Evolutionary conservation across 169 alveolate species (phyloP).

Genomic region (Plasmodium vinckei): DNA sequence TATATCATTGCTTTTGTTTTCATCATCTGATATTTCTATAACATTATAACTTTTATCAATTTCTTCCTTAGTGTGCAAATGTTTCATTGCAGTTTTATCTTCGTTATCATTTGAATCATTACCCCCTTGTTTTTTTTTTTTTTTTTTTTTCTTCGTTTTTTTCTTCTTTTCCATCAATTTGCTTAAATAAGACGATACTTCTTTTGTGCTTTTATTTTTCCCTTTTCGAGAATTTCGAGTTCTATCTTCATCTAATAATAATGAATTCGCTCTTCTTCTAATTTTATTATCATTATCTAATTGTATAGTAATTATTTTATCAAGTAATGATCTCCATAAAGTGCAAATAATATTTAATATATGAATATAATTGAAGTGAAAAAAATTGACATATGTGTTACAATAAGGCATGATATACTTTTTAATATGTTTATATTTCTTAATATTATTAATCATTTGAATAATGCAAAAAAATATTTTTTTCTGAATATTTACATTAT

Average conservation of each 20-base stretch:
- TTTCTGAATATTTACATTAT: constrained; percentile 72
- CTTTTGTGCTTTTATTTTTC: neutral
- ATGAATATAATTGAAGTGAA: constrained; percentile 70
- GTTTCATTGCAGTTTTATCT: neutral
- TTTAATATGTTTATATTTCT: constrained; percentile 61
- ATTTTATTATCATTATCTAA: constrained; percentile 53
- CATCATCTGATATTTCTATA: constrained; percentile 73
- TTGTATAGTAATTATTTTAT: constrained; percentile 56
- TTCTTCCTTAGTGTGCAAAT: neutral
- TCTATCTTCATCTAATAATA: neutral
- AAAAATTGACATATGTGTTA: constrained; percentile 51
- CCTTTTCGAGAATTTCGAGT: neutral
- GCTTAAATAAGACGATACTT: constrained; percentile 30
- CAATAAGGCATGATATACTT: constrained; percentile 75
- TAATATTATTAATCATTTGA: constrained; percentile 76
- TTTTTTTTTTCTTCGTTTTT: constrained; percentile 29
- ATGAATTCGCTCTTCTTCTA: constrained; percentile 7
- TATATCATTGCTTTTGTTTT: constrained; percentile 12
- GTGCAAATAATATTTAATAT: constrained; percentile 76
- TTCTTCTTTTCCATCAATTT: constrained; percentile 42
- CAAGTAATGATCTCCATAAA: constrained; percentile 74
- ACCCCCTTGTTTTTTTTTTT: neutral
- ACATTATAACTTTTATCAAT: constrained; percentile 5
- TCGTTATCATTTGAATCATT: neutral
- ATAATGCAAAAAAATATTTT: constrained; percentile 76